A percentile compares a stretch with the other conserved stretches of the same genome.
These are phyloP conservation scores for Ilyonectria mors-panacis DNA, from an alignment of 2,329 filamentous ascomycete genomes.

Conservation along the genomic window DNA sequence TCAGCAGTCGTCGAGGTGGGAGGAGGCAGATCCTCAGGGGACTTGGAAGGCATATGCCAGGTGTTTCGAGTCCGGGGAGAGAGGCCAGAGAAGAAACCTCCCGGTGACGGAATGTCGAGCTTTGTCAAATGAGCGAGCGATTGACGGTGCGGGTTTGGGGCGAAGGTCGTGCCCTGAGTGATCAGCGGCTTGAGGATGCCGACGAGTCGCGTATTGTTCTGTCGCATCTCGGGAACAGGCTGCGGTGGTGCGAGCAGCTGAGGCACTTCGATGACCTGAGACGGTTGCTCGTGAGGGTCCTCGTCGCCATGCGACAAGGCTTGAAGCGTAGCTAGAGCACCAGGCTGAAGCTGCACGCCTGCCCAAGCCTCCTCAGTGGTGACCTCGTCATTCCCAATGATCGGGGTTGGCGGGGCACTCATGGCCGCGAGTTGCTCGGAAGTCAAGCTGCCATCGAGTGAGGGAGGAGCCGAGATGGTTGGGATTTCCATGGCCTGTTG, in stretches of 20 bases:
- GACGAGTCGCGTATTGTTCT: slow-evolving; percentile 66
- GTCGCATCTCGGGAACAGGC: slow-evolving; percentile 61
- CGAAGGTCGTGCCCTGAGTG: slow-evolving; percentile 39
- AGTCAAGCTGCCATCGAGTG: slow-evolving; percentile 88
- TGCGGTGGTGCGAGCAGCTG: slow-evolving; percentile 30
- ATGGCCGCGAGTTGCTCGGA: slow-evolving; percentile 89
- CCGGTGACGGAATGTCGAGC: slow-evolving; percentile 91
- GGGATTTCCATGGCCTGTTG: slow-evolving; percentile 77
- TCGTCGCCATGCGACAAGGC: slow-evolving; percentile 76
- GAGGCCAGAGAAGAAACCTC: slow-evolving; percentile 91
- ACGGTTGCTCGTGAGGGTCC: slow-evolving; percentile 70
- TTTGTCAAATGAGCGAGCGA: slow-evolving; percentile 82
- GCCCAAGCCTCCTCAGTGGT: slow-evolving; percentile 76
- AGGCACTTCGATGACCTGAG: slow-evolving; percentile 62
- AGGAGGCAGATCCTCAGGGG: slow-evolving; percentile 68
- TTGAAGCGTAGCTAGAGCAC: slow-evolving; percentile 84
- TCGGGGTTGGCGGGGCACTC: slow-evolving; percentile 88
- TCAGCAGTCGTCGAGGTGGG: slow-evolving; percentile 94
- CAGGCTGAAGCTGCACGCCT: slow-evolving; percentile 82
- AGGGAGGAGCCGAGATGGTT: slow-evolving; percentile 85
- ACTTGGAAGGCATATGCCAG: slow-evolving; percentile 77
- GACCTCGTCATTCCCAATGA: slow-evolving; percentile 71
- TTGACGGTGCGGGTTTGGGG: slow-evolving; percentile 59
- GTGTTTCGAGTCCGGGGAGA: slow-evolving; percentile 83
- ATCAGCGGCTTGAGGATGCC: slow-evolving; percentile 55